Conservation (phyloP, 495 filamentous ascomycete species). For the Sabuloglossum arenarium region DNA sequence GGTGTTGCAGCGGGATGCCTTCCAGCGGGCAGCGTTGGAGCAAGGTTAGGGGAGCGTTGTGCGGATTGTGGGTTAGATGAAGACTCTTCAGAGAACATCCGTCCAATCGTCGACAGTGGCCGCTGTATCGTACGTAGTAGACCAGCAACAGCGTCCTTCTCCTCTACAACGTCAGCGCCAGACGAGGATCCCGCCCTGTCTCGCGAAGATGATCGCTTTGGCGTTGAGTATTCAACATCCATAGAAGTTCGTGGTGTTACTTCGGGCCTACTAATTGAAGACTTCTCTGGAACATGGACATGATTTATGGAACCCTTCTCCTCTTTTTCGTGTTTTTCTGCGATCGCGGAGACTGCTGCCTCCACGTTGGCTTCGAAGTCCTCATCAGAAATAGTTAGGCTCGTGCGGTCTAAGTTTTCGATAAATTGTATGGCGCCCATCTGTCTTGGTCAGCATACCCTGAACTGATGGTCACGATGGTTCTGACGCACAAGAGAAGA, state of each 20-base stretch:
- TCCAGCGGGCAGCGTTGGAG: background rate
- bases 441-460: conserved; percentile 20
- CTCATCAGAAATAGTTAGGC: conserved; percentile 76
- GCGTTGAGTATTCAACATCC: conserved; percentile 31
- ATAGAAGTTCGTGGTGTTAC: conserved; percentile 31
- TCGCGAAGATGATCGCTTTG: conserved; percentile 22
- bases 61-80: conserved; percentile 1
- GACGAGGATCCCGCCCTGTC: conserved; percentile 23
- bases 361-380: conserved; percentile 94
- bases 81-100: conserved; percentile 79
- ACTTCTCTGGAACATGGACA: conserved; percentile 36
- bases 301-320: conserved; percentile 15
- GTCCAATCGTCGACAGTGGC: conserved; percentile 83
- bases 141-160: conserved; percentile 65
- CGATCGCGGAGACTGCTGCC: conserved; percentile 86
- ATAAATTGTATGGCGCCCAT: conserved; percentile 95
- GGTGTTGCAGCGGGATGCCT: background rate
- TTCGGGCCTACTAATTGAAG: conserved; percentile 29
- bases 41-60: background rate
- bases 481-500: conserved; percentile 57
- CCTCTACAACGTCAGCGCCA: conserved; percentile 15
- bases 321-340: conserved; percentile 51
- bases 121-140: conserved; percentile 79
- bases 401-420: conserved; percentile 85
- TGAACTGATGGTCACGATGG: background rate